A percentile compares a stretch with the other conserved stretches of the same genome.
Conservation (phyloP, 129 eudicot genomes). For the Tagetes erecta region DNA sequence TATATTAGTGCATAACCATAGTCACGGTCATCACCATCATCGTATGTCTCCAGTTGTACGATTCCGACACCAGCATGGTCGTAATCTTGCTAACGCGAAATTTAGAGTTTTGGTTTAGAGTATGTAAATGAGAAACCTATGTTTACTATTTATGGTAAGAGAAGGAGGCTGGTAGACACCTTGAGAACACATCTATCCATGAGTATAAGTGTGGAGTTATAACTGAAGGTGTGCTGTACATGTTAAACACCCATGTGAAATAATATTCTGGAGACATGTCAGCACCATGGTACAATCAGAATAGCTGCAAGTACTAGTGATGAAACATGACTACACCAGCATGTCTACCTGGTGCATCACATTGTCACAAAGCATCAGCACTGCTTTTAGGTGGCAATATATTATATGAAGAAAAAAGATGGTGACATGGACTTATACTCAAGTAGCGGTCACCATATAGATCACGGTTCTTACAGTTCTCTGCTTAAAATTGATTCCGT, state of each 20-base stretch:
- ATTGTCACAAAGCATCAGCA: not conserved
- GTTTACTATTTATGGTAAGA: not conserved
- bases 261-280: constrained; percentile 11
- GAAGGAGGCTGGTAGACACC: constrained; percentile 1
- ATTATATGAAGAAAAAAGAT: not conserved
- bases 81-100: constrained; percentile 4
- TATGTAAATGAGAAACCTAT: not conserved
- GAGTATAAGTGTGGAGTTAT: constrained; percentile 31
- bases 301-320: constrained; percentile 13
- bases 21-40: too few species aligned
- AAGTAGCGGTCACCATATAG: too few species aligned
- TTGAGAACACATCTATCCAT: not conserved
- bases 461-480: too few species aligned
- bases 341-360: not conserved
- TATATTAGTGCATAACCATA: too few species aligned
- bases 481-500: too few species aligned
- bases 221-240: constrained; percentile 12
- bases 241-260: constrained; percentile 5
- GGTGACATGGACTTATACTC: not conserved
- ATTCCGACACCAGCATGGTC: not conserved
- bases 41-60: not conserved
- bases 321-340: not conserved
- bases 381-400: not conserved
- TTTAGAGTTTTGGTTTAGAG: not conserved
- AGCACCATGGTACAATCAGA: constrained; percentile 7